Conservation (phyloP, 2,329 filamentous ascomycete genomes). For the Aureobasidium pullulans region DNA sequence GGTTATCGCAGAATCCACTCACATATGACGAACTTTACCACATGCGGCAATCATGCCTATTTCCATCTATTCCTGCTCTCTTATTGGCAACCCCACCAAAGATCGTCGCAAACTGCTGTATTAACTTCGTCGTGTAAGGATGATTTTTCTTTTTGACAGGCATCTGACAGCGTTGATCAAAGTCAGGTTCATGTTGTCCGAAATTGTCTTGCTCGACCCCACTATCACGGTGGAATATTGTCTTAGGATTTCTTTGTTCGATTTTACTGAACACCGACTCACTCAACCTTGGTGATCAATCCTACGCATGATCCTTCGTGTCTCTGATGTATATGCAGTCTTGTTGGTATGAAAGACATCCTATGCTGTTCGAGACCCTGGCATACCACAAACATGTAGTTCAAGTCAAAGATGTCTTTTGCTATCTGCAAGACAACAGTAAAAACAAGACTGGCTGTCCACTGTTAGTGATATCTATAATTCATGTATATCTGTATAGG, state of each 20-base stretch:
- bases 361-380: background rate
- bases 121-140: background rate
- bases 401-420: too few relatives aligned
- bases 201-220: background rate
- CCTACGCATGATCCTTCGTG: background rate
- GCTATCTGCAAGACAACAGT: too few relatives aligned
- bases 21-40: background rate
- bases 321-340: background rate
- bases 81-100: background rate
- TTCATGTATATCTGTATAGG: too few relatives aligned
- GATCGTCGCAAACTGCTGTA: background rate
- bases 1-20: background rate
- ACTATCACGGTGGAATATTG: constrained; percentile 1
- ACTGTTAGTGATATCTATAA: too few relatives aligned
- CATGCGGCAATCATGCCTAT: background rate
- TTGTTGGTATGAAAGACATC: background rate
- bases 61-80: background rate
- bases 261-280: background rate
- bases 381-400: too few relatives aligned
- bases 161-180: background rate
- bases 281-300: background rate
- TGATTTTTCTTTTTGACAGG: background rate
- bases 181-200: background rate
- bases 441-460: too few relatives aligned
- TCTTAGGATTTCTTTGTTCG: background rate